Conservation (phyloP, 1,284 basidiomycete genomes). For the Ceratobasidium sp. region DNA sequence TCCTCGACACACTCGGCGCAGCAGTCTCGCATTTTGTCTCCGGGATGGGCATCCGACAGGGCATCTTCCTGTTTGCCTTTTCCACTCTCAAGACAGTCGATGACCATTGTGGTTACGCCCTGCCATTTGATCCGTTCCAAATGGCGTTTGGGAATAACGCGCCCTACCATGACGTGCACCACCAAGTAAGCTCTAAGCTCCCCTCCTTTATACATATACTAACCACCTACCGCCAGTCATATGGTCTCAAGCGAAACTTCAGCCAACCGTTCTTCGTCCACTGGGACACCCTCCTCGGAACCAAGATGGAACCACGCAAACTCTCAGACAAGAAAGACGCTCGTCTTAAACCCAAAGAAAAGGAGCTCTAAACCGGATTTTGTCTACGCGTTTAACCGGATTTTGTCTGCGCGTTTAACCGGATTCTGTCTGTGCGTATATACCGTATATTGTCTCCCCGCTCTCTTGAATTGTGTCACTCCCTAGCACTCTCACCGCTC, state of each 20-base stretch:
- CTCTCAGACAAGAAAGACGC: conserved; percentile 30
- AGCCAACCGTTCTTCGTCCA: conserved; percentile 94
- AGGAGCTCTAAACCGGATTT: conserved; percentile 24
- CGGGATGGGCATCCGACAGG: conserved; percentile 84
- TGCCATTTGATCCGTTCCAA: conserved; percentile 93
- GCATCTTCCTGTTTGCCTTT: conserved; percentile 86
- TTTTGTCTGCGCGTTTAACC: too few relatives aligned
- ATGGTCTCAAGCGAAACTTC: conserved; percentile 97
- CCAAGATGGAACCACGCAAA: conserved; percentile 68
- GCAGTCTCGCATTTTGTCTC: conserved; percentile 79
- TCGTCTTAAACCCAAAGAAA: conserved; percentile 22
- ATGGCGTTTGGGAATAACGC: conserved; percentile 92
- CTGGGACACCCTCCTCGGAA: conserved; percentile 85
- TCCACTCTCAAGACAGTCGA: conserved; percentile 96
- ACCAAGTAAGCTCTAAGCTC: conserved; percentile 71
- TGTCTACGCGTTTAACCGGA: too few relatives aligned
- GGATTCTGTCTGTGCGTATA: background rate
- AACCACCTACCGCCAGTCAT: conserved; percentile 63
- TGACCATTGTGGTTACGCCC: conserved; percentile 93
- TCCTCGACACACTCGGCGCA: conserved; percentile 90
- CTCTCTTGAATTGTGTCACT: conserved; percentile 21
- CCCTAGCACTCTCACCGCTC: conserved; percentile 29
- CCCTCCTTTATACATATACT: conserved; percentile 32
- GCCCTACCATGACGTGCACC: conserved; percentile 98
- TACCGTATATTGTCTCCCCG: conserved; percentile 1